Percentiles rank a stretch among this genome's conserved stretches.
Evolutionary conservation across 2,329 filamentous ascomycete species (phyloP).

Genomic region (Fonsecaea erecta): DNA sequence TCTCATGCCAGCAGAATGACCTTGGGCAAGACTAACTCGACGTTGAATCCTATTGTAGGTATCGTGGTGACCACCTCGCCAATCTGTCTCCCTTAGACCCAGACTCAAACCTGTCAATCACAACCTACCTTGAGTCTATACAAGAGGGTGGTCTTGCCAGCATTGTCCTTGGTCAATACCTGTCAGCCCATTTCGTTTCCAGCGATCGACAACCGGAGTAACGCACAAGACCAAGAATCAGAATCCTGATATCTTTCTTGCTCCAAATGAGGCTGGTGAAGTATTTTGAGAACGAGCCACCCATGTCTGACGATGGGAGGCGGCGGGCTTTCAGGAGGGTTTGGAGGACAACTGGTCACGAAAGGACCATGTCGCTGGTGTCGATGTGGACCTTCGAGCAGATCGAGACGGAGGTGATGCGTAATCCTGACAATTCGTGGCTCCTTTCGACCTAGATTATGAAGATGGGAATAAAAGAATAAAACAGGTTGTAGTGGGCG

Average conservation of each 20-base stretch:
- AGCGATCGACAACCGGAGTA: not conserved
- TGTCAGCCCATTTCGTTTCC: not conserved
- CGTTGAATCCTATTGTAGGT: constrained; percentile 98
- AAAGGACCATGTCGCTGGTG: constrained; percentile 24
- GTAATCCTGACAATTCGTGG: not conserved
- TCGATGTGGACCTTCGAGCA: not conserved
- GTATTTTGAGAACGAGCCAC: constrained; percentile 60
- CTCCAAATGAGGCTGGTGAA: constrained; percentile 77
- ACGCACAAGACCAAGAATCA: constrained; percentile 89
- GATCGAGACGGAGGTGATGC: not conserved
- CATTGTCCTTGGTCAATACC: constrained; percentile 74
- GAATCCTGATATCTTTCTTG: constrained; percentile 97
- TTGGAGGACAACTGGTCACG: constrained; percentile 5
- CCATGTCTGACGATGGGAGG: constrained; percentile 50
- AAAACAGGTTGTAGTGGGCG: not conserved
- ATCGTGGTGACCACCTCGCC: constrained; percentile 99
- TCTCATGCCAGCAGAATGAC: not conserved
- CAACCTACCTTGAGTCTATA: constrained; percentile 85
- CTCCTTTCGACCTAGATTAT: not conserved
- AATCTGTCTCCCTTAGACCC: constrained; percentile 63
- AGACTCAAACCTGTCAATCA: constrained; percentile 22
- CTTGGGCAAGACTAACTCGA: constrained; percentile 60
- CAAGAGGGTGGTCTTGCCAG: constrained; percentile 94
- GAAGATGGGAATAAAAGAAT: not conserved
- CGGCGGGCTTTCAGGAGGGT: not conserved